phyloP scores from a whole-genome alignment of 2,329 filamentous ascomycete genomes.

The Botryotinia globosa region DNA sequence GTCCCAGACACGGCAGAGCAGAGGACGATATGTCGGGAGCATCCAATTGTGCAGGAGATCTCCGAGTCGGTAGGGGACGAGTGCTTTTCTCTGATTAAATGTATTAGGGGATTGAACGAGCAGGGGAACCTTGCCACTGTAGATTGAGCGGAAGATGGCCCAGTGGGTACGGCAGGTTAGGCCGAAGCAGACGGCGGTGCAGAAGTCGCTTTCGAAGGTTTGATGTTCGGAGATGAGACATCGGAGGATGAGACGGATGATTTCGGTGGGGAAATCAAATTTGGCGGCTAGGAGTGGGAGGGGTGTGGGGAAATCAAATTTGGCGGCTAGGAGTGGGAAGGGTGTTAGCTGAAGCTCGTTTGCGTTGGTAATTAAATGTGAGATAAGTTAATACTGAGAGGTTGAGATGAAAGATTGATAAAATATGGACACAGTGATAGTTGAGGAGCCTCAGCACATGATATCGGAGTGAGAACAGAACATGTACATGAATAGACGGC shows the following conservation, averaged over 20 bases:
- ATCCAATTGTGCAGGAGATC: neutral
- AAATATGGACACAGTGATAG: accelerated
- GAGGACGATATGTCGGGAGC: neutral
- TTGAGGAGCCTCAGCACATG: neutral
- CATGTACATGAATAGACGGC: no score
- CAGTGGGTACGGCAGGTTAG: neutral
- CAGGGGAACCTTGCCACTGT: neutral
- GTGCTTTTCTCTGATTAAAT: accelerated
- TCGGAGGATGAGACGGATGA: neutral
- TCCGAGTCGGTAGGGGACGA: neutral
- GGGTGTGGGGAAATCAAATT: neutral
- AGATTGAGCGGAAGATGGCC: neutral
- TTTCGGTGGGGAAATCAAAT: neutral
- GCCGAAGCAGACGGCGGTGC: neutral
- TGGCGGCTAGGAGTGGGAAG: neutral
- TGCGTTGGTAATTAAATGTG: neutral
- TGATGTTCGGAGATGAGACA: neutral
- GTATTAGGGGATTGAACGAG: neutral
- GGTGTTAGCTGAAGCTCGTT: neutral
- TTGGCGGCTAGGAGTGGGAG: neutral
- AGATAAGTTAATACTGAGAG: neutral
- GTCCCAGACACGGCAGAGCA: neutral
- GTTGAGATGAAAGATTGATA: neutral
- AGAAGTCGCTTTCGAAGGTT: neutral
- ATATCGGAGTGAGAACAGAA: no score